Percentiles rank a stretch among this genome's conserved stretches.
phyloP scores from a whole-genome alignment of 2,329 filamentous ascomycete genomes.

The Paecilomyces niveus region DNA sequence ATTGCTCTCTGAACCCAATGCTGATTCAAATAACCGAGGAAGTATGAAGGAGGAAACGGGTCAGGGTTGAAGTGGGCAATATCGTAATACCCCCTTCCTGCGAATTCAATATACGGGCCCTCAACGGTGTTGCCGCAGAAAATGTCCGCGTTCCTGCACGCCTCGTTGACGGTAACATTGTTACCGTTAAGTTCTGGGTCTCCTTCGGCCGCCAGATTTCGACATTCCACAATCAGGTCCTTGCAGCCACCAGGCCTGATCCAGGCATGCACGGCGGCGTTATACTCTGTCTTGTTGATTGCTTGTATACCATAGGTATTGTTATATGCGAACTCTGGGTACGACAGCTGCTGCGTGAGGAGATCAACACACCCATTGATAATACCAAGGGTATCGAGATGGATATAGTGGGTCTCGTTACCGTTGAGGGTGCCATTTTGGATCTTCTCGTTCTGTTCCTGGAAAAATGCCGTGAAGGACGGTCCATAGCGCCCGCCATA shows the following conservation, averaged over 20 bases:
- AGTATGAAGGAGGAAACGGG: conserved; percentile 48
- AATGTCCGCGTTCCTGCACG: conserved; percentile 38
- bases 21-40: conserved; percentile 51
- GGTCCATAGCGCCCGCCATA: conserved; percentile 41
- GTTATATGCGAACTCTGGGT: conserved; percentile 48
- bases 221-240: conserved; percentile 48
- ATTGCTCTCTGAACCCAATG: conserved; percentile 51
- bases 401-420: conserved; percentile 27
- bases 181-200: conserved; percentile 45
- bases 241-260: conserved; percentile 45
- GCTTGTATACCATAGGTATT: conserved; percentile 53
- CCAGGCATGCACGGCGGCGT: conserved; percentile 39
- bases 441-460: conserved; percentile 37
- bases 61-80: conserved; percentile 46
- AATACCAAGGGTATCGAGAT: conserved; percentile 48
- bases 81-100: conserved; percentile 51
- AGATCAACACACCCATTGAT: conserved; percentile 52
- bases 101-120: conserved; percentile 33
- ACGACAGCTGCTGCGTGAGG: conserved; percentile 41
- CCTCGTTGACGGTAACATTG: conserved; percentile 38
- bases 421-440: conserved; percentile 19
- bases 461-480: conserved; percentile 32
- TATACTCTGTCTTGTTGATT: conserved; percentile 42
- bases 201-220: conserved; percentile 36
- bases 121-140: conserved; percentile 42